Evolutionary conservation across 164 flowering plant species (phyloP), one percentile per base, ranked within the genome.

Genomic region (Paratinospora sagittata): DNA sequence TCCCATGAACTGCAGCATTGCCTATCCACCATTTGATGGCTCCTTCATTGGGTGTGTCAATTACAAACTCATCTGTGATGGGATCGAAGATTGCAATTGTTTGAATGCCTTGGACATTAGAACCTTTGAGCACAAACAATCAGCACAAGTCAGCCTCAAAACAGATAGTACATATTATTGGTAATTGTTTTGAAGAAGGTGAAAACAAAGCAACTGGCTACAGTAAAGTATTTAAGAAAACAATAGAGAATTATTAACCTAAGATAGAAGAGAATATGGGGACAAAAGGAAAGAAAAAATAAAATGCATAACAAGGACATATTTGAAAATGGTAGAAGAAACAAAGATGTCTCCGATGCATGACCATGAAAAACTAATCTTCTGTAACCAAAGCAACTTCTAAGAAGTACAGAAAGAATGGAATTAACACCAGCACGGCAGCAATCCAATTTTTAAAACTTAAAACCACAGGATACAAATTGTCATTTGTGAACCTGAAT

Each of bases 11-110:
- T 33, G 97, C 97, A 60, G 97, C 97, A 75, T 92, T 91, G 26
- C 99, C 99, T 72, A 95, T 92, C 99, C 99, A 95, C 97, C 97
- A 95, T 78, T 95, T 95, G 66, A 91, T 87, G 81, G 99, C 97
- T 5, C 97, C 97, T 74, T 92, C 97, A 86, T 90, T 84, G 14
- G 97, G 99, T 8, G 97, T 92, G 81, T 95, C 77, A 49, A 95
- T 90, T 58, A 95, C 63, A 75, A 95, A 95, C 75, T 92, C 97
- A 72, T 91, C 97, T 24, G 85, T 88, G 21, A 85, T 63, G 33
- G 85, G 89, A 79, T 95, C 97, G 77, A 92, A 95, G 65, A 82
- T 86, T 1, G 99, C 97, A 52, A 69, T 64, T 5, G 99, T 95
- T 80, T 91, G 94, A 63, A 95, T 83, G 70, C 93, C 99, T 82